phyloP scores from a whole-genome alignment of 805 yeast genomes.

The Nakazawaea ishiwadae region DNA sequence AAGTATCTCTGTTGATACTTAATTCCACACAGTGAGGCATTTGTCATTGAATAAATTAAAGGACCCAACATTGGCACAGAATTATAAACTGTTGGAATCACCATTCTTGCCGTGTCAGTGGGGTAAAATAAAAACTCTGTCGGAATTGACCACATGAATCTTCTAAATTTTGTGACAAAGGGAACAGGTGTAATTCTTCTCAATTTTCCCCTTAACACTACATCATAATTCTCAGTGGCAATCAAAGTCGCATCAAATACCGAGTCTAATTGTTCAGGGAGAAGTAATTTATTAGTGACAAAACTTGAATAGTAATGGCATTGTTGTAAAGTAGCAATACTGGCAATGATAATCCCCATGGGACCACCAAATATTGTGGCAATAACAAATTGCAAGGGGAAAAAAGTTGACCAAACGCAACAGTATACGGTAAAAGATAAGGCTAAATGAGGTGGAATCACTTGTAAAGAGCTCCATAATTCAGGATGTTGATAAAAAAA shows the following conservation, averaged over 20 bases:
- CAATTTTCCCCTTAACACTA: conserved; percentile 27
- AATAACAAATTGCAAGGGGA: conserved; percentile 9
- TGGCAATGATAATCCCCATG: conserved; percentile 5
- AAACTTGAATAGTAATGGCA: conserved; percentile 13
- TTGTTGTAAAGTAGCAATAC: conserved; percentile 9
- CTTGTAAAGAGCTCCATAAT: conserved; percentile 11
- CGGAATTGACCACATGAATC: conserved; percentile 24
- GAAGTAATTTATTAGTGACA: conserved; percentile 8
- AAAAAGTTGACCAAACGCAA: conserved; percentile 4
- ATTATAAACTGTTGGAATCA: conserved; percentile 10
- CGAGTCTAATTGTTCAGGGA: conserved; percentile 7
- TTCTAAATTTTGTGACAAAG: conserved; percentile 24
- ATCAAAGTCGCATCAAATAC: conserved; percentile 32
- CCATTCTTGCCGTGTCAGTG: background rate
- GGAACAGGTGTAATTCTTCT: conserved; percentile 26
- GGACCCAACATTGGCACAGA: conserved; percentile 30
- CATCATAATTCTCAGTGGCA: conserved; percentile 27
- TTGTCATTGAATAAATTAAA: conserved; percentile 20
- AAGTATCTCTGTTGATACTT: conserved; percentile 23
- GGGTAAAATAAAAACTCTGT: conserved; percentile 5
- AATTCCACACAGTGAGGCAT: conserved; percentile 23
- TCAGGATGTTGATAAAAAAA: conserved; percentile 8
- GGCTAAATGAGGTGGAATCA: conserved; percentile 10
- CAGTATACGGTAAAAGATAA: conserved; percentile 4
- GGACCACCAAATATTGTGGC: conserved; percentile 11